Evolutionary conservation across 495 filamentous ascomycete genomes (phyloP).

Genomic region (Penicillium psychrofluorescens): DNA sequence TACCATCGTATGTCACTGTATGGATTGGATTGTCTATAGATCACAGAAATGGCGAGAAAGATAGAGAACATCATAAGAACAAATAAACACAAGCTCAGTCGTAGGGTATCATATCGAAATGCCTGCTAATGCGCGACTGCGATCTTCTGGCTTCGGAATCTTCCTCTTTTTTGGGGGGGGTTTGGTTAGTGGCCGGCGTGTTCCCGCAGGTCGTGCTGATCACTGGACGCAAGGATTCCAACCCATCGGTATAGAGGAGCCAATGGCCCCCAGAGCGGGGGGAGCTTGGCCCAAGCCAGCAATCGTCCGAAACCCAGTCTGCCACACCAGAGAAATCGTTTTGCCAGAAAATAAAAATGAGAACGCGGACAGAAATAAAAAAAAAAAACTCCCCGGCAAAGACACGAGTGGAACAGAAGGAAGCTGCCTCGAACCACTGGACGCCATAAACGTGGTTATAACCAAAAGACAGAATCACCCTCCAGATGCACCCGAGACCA

Average conservation of each 20-base stretch:
- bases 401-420: neutral
- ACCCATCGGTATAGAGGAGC: too few relatives aligned
- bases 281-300: too few relatives aligned
- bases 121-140: conserved; percentile 43
- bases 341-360: neutral
- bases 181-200: conserved; percentile 13
- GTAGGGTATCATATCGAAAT: conserved; percentile 47
- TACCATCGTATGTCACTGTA: too few relatives aligned
- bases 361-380: conserved; percentile 5
- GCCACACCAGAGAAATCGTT: neutral
- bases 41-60: conserved; percentile 21
- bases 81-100: conserved; percentile 28
- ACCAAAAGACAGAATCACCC: conserved; percentile 25
- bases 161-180: conserved; percentile 9
- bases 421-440: conserved; percentile 4
- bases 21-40: neutral
- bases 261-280: too few relatives aligned
- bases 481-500: conserved; percentile 26
- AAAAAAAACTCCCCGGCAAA: neutral
- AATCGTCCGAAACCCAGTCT: too few relatives aligned
- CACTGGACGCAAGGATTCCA: too few relatives aligned
- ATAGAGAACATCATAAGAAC: neutral
- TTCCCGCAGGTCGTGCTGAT: too few relatives aligned
- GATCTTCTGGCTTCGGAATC: conserved; percentile 24
- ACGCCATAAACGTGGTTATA: conserved; percentile 18